These are phyloP conservation scores for Casuarina cunninghamiana DNA, from an alignment of 306 rosid genomes.

Conservation along the genomic window DNA sequence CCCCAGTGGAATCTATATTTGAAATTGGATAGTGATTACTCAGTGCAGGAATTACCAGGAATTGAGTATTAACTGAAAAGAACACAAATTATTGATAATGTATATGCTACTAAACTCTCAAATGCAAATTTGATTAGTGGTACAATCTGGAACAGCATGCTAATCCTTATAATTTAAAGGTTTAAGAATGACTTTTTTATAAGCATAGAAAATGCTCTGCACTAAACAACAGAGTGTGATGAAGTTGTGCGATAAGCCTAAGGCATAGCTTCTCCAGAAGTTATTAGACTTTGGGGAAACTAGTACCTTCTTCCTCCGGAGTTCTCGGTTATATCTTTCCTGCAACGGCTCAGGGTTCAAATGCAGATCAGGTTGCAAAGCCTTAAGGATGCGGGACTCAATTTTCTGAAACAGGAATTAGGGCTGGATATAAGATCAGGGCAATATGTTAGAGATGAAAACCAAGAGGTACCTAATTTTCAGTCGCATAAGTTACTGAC, in stretches of 20 bases:
- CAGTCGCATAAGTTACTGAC: slow-evolving; percentile 20
- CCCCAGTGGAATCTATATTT: neutral
- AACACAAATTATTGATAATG: neutral
- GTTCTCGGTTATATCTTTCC: slow-evolving; percentile 9
- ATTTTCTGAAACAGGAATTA: slow-evolving; percentile 32
- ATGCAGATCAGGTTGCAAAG: slow-evolving; percentile 44
- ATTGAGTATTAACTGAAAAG: neutral
- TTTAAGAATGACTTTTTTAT: neutral
- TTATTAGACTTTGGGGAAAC: neutral
- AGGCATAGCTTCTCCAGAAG: neutral
- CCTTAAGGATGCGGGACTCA: slow-evolving; percentile 40
- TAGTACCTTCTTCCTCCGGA: slow-evolving; percentile 32
- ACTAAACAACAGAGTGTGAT: neutral
- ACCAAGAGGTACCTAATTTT: slow-evolving; percentile 8
- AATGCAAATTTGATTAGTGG: neutral
- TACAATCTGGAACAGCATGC: neutral
- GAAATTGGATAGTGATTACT: neutral
- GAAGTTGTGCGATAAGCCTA: neutral
- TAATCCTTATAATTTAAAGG: neutral
- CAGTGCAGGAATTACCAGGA: neutral
- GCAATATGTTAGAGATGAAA: slow-evolving; percentile 15
- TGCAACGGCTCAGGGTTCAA: slow-evolving; percentile 32
- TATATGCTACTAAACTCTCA: neutral
- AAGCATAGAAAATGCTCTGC: neutral
- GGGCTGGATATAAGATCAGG: neutral